Conservation (phyloP, 2,329 filamentous ascomycete species). For the Coccinonectria pachysandricola region DNA sequence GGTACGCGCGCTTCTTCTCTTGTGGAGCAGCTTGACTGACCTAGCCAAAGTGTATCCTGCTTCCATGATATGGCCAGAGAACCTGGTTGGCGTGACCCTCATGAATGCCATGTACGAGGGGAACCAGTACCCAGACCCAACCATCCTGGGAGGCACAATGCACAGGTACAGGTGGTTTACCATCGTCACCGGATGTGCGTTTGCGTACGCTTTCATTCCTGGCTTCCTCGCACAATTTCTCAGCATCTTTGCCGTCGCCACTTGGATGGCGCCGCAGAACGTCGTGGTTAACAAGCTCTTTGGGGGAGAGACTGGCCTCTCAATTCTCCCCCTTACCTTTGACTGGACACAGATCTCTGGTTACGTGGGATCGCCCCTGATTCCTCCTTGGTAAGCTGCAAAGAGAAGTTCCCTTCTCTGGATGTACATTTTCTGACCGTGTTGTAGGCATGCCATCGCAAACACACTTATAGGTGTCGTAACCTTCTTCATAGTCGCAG, state of each 20-base stretch:
- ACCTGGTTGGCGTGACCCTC: constrained; percentile 54
- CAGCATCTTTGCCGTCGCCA: constrained; percentile 60
- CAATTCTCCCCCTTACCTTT: constrained; percentile 61
- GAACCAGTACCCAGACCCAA: constrained; percentile 38
- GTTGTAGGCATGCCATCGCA: constrained; percentile 53
- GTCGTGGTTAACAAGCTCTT: constrained; percentile 63
- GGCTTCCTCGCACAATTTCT: constrained; percentile 60
- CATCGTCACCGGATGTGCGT: constrained; percentile 45
- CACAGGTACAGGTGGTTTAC: constrained; percentile 56
- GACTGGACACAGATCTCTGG: constrained; percentile 67
- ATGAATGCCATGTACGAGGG: constrained; percentile 65
- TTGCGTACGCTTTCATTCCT: constrained; percentile 59
- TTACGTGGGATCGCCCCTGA: constrained; percentile 56
- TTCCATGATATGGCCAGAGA: constrained; percentile 66
- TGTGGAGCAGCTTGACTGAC: not conserved
- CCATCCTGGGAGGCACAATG: constrained; percentile 52
- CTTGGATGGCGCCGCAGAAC: constrained; percentile 62
- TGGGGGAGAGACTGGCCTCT: constrained; percentile 57
- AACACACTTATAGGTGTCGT: constrained; percentile 62
- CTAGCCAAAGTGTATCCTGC: constrained; percentile 45
- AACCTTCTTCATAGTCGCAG: constrained; percentile 51
- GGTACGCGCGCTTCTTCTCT: constrained; percentile 26
- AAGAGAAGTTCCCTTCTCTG: not conserved
- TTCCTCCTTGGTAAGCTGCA: constrained; percentile 50
- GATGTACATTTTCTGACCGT: not conserved